phyloP scores from a whole-genome alignment of 2,329 filamentous ascomycete genomes.

The Camillea tinctor region DNA sequence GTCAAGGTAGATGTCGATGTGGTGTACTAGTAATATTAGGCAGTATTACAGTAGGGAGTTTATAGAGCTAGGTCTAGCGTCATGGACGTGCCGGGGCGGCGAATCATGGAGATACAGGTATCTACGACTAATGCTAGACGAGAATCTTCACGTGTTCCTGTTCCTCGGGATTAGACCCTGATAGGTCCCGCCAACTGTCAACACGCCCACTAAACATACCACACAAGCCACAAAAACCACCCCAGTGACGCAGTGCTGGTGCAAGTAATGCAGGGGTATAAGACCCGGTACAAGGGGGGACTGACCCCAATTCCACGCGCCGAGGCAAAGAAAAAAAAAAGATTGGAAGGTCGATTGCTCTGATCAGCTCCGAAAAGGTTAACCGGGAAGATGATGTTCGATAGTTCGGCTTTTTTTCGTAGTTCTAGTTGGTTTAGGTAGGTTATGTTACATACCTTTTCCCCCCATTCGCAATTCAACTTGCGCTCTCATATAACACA shows the following conservation, averaged over 20 bases:
- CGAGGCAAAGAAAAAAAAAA: not conserved
- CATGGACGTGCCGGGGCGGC: not conserved
- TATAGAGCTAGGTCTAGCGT: not conserved
- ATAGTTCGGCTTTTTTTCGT: not conserved
- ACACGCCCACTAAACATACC: not conserved
- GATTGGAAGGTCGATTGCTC: not conserved
- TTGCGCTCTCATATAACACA: not conserved
- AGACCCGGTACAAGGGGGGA: no score
- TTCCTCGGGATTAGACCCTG: not conserved
- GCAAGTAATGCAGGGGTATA: not conserved
- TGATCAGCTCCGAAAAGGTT: not conserved
- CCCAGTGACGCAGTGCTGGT: not conserved
- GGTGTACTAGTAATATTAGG: not conserved
- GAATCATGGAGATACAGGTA: not conserved
- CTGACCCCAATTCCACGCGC: not conserved
- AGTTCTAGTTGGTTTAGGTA: no score
- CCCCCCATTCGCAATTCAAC: not conserved
- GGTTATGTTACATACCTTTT: no score
- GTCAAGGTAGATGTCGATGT: no score
- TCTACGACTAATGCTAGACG: not conserved
- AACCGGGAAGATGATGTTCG: not conserved
- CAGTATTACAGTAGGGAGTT: not conserved
- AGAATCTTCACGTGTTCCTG: not conserved
- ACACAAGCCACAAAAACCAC: not conserved
- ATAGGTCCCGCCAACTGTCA: not conserved